Evolutionary conservation across 2,329 filamentous ascomycete species (phyloP).

Genomic region (Alternaria rosae): DNA sequence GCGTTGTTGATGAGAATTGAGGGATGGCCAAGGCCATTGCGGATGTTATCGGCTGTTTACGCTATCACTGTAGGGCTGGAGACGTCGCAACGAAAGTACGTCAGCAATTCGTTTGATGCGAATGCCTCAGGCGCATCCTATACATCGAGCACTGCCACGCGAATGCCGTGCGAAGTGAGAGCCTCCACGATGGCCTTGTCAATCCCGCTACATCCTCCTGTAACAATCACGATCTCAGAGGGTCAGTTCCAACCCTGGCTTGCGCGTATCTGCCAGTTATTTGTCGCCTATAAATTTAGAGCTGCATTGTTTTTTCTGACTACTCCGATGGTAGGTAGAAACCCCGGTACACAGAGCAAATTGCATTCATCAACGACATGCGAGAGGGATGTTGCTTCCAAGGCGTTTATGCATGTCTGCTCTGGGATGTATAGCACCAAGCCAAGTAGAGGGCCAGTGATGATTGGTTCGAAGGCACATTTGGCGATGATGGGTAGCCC

Average conservation of each 20-base stretch:
- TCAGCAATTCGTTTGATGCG: constrained; percentile 12
- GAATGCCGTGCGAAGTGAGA: constrained; percentile 14
- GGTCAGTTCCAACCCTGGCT: constrained; percentile 20
- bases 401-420: neutral
- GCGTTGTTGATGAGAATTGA: constrained; percentile 35
- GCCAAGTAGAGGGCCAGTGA: constrained; percentile 3
- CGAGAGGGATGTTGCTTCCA: neutral
- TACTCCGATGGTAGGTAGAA: constrained; percentile 1
- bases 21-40: constrained; percentile 18
- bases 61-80: constrained; percentile 15
- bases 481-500: neutral
- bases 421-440: constrained; percentile 3
- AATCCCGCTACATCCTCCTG: constrained; percentile 26
- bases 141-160: constrained; percentile 24
- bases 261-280: constrained; percentile 10
- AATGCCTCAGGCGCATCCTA: constrained; percentile 10
- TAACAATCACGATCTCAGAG: constrained; percentile 24
- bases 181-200: constrained; percentile 21
- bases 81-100: constrained; percentile 28
- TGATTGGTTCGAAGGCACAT: constrained; percentile 2
- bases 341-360: neutral
- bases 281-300: constrained; percentile 12
- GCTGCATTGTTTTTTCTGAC: constrained; percentile 2
- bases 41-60: constrained; percentile 15
- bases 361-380: neutral